Percentiles rank a stretch among this genome's conserved stretches.
Evolutionary conservation across 345 rosid species (phyloP).

Genomic region (Hibiscus mutabilis): DNA sequence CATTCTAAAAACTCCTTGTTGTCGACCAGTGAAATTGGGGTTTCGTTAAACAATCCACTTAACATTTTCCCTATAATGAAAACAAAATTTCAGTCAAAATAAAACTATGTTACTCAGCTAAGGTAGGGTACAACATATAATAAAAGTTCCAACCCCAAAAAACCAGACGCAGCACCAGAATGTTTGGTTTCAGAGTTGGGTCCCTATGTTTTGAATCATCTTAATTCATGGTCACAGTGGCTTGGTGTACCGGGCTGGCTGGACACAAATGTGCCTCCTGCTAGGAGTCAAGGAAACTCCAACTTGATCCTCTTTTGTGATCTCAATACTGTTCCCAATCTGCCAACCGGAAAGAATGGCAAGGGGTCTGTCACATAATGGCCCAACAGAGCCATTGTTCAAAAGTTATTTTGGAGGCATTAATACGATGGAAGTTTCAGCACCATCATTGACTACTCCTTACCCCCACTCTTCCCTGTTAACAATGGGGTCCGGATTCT

Average conservation of each 20-base stretch:
- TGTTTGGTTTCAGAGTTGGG: not conserved
- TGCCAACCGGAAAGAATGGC: conserved; percentile 8
- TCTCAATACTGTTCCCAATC: conserved; percentile 18
- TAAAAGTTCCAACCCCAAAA: not conserved
- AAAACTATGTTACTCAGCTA: not conserved
- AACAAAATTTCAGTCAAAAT: not conserved
- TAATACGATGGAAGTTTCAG: conserved; percentile 11
- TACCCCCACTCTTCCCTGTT: conserved; percentile 10
- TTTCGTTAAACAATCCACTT: not conserved
- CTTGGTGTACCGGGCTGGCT: conserved; percentile 17
- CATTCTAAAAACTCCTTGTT: not conserved
- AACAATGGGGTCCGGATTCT: conserved; percentile 1
- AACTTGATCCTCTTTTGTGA: not conserved
- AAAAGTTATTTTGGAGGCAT: conserved; percentile 15
- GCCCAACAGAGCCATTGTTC: conserved; percentile 17
- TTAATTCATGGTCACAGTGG: conserved; percentile 11
- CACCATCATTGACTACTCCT: conserved; percentile 11
- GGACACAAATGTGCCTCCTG: conserved; percentile 33
- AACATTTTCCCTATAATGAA: not conserved
- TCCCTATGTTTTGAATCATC: not conserved
- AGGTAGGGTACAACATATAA: not conserved
- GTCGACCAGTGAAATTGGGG: not conserved
- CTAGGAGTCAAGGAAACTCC: conserved; percentile 24
- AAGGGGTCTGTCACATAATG: conserved; percentile 6
- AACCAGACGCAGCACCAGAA: not conserved